Evolutionary conservation across 176 grass and related monocot genomes (phyloP), one percentile per base, ranked within the genome.

Genomic region (Thinopyrum elongatum): DNA sequence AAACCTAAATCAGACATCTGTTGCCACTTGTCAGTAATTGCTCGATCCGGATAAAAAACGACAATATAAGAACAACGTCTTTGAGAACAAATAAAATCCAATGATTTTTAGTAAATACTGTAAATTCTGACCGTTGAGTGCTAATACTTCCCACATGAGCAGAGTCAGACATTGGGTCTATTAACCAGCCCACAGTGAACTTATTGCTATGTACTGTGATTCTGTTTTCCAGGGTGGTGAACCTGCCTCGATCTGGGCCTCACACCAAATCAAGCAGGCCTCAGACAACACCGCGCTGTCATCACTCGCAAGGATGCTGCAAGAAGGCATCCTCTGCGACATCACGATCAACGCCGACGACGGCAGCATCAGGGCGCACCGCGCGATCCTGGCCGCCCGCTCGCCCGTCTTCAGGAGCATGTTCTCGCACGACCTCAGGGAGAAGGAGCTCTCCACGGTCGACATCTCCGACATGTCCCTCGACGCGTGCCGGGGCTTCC

Each of bases 401-500:
- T 99, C 97, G 7, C 92, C 97, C 0, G 92, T 99, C 66, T 99
- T 99, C 80, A 38, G 91, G 58, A 92, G 94, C 90, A 99, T 99
- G 97, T 99, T 99, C 92, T 93, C 88, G 12, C 97, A 99, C 80
- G 74, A 96, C 82, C 92, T 99, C 53, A 86, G 82, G 84, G 97
- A 99, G 89, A 99, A 96, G 55, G 97, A 96, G 29, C 85, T 91
- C 61, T 92, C 97, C 38, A 83, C 91, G 0, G 81, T 99, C 8
- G 78, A 96, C 86, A 99, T 99, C 34, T 85, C 97, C 2, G 97
- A 96, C 84, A 99, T 99, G 97, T 86, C 93, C 76, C 68, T 94
- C 22, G 83, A 90, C 42, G 79, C 92, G 2, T 98, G 93, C 82
- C 96, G 76, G 33, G 93, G 93, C 41, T 98, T 98, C 84, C 89